Base-by-base conservation (phyloP, 2,329 filamentous ascomycete genomes). In the Chalara sp. region DNA sequence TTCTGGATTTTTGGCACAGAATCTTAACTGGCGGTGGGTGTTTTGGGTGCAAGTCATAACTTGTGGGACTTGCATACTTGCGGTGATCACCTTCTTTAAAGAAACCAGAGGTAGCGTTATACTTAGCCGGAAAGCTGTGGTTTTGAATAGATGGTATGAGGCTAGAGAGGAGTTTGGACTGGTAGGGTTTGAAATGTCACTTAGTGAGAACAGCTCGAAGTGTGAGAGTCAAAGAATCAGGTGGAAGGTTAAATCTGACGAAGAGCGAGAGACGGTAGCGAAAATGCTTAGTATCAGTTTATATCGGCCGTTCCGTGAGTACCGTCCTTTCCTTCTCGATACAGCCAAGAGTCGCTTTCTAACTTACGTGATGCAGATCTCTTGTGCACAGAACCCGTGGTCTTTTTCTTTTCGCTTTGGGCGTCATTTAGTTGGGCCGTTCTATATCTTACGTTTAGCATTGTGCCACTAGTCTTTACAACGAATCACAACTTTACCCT, bases 341-440 rank as follows among this genome's bases (percentile, higher is more conserved):
- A 21, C 2, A 21, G 21, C 3, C 21, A 21, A 21, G 21, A 21
- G 3, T 21, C 21, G 21, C 21, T 21, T 21, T 21, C 21, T 21
- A 21, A 21, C 21, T 21, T 21, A 21, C 21, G 21, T 21, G 21
- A 21, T 21, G 21, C 3, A 21, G 21, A 84, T 61, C 76, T 91
- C 1, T 79, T 91, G n/a, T 70, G 84, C 57, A 90, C 86, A 0
- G 87, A 91, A 58, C 84, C 86, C 0, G 83, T 89, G 7, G 86
- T 91, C 12, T 89, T 90, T 68, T 89, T 81, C 72, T 96, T 96
- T 71, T 89, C 86, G 0, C 74, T 95, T 0, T 96, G 91, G 91
- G 85, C 90, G 1, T 78, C 88, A 0, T 96, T 96, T 66, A 84
- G 84, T 21, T 96, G 91, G 91, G 89, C 86, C 0, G 79, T 95